Evolutionary conservation across 108 stramenopile species (phyloP).

Genomic region (Cyclotella choctawhatcheeana): DNA sequence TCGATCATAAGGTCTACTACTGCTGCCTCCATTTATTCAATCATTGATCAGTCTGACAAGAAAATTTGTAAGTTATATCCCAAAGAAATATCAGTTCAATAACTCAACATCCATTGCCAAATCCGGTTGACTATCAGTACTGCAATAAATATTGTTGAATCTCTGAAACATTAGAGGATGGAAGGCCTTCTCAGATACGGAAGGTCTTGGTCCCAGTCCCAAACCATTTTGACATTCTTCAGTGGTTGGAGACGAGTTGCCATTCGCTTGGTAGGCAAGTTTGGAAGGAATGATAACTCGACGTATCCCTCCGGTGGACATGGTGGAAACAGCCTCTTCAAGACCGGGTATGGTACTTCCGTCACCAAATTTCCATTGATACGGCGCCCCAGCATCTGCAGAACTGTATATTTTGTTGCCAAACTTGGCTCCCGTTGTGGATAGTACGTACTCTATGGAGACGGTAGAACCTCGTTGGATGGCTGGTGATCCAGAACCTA

Average conservation of each 20-base stretch:
- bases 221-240: slow-evolving; percentile 58
- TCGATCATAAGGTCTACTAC: no score
- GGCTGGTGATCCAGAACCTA: slow-evolving; percentile 49
- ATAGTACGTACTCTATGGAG: slow-evolving; percentile 76
- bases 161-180: slow-evolving; percentile 58
- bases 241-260: slow-evolving; percentile 3
- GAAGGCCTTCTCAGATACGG: slow-evolving; percentile 51
- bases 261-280: slow-evolving; percentile 54
- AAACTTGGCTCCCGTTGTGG: slow-evolving; percentile 77
- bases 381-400: slow-evolving; percentile 60
- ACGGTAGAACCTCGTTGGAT: slow-evolving; percentile 44
- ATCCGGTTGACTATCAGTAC: slow-evolving; percentile 75
- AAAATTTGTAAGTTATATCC: no score
- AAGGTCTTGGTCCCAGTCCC: slow-evolving; percentile 68
- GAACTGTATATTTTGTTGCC: slow-evolving; percentile 73
- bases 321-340: slow-evolving; percentile 68
- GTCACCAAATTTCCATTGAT: slow-evolving; percentile 71
- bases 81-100: no score
- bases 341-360: slow-evolving; percentile 68
- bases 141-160: slow-evolving; percentile 85
- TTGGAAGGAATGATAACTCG: slow-evolving; percentile 63
- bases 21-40: no score
- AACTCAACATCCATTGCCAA: slow-evolving; percentile 79
- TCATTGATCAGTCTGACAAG: no score
- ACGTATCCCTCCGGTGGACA: slow-evolving; percentile 72